phyloP scores from a whole-genome alignment of 2,329 filamentous ascomycete species.

The Penicillium sp. region DNA sequence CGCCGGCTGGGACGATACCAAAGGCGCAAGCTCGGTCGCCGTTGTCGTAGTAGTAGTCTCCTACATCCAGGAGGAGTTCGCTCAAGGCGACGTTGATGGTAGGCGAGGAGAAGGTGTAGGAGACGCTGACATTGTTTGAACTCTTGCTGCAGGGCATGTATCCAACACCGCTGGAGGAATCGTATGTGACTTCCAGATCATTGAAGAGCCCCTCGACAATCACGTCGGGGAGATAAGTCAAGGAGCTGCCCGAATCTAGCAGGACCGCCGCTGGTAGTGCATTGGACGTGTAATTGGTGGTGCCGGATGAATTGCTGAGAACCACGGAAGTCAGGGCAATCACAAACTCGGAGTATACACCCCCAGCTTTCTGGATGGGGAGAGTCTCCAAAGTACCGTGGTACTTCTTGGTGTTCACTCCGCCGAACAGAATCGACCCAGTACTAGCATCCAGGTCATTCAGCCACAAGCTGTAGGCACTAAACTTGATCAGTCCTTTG shows the following conservation, averaged over 20 bases:
- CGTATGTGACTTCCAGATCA: conserved; percentile 65
- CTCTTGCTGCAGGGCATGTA: conserved; percentile 61
- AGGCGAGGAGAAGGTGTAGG: conserved; percentile 63
- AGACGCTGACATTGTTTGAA: conserved; percentile 57
- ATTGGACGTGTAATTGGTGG: conserved; percentile 41
- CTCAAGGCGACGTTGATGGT: conserved; percentile 61
- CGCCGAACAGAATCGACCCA: conserved; percentile 76
- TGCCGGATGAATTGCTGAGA: conserved; percentile 41
- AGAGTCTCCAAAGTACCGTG: conserved; percentile 68
- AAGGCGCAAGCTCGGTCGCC: conserved; percentile 50
- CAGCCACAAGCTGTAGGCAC: conserved; percentile 76
- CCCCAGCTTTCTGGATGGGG: conserved; percentile 64
- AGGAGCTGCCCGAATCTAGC: conserved; percentile 48
- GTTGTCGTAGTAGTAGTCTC: conserved; percentile 45
- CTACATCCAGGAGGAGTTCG: conserved; percentile 62
- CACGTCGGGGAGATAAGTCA: conserved; percentile 47
- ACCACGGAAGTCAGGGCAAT: conserved; percentile 69
- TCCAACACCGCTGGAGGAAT: conserved; percentile 58
- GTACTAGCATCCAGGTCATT: conserved; percentile 71
- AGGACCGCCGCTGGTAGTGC: conserved; percentile 49
- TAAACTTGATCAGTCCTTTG: conserved; percentile 66
- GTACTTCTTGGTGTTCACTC: conserved; percentile 72
- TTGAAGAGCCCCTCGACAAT: conserved; percentile 58
- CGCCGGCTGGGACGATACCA: conserved; percentile 58
- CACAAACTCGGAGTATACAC: conserved; percentile 66